A percentile compares a stretch with the other conserved stretches of the same genome.
Conservation (phyloP, 2,329 filamentous ascomycete species). For the Colletotrichum orbiculare region DNA sequence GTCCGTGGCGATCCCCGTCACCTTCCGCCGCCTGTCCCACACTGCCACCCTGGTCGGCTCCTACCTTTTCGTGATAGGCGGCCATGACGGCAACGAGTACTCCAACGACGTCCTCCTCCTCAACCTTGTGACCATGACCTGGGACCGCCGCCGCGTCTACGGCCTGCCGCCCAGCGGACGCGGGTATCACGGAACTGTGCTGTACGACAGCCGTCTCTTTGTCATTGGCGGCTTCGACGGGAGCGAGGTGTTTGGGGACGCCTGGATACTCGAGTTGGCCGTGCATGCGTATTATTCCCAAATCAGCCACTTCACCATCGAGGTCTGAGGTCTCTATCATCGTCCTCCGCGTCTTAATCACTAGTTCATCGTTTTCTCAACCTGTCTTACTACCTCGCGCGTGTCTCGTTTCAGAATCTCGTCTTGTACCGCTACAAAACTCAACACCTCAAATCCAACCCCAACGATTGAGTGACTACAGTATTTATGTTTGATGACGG, state of each 20-base stretch:
- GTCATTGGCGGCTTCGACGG: conserved; percentile 77
- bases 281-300: conserved; percentile 79
- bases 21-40: conserved; percentile 74
- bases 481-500: conserved; percentile 36
- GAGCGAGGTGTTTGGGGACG: conserved; percentile 74
- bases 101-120: conserved; percentile 75
- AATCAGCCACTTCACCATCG: conserved; percentile 78
- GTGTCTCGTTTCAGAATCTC: neutral
- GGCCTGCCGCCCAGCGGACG: conserved; percentile 70
- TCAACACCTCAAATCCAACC: neutral
- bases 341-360: conserved; percentile 11
- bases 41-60: conserved; percentile 77
- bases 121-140: conserved; percentile 79
- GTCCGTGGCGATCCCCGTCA: conserved; percentile 66
- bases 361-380: conserved; percentile 8
- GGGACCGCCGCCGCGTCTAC: conserved; percentile 75
- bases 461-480: conserved; percentile 23
- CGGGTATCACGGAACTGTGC: conserved; percentile 74
- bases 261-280: conserved; percentile 74
- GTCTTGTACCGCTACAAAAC: conserved; percentile 24
- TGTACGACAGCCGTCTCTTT: conserved; percentile 73
- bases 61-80: conserved; percentile 76
- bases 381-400: conserved; percentile 12
- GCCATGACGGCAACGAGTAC: conserved; percentile 77
- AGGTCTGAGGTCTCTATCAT: conserved; percentile 57